Base-by-base conservation (phyloP, 164 flowering plant genomes). In the Chimonanthus salicifolius region DNA sequence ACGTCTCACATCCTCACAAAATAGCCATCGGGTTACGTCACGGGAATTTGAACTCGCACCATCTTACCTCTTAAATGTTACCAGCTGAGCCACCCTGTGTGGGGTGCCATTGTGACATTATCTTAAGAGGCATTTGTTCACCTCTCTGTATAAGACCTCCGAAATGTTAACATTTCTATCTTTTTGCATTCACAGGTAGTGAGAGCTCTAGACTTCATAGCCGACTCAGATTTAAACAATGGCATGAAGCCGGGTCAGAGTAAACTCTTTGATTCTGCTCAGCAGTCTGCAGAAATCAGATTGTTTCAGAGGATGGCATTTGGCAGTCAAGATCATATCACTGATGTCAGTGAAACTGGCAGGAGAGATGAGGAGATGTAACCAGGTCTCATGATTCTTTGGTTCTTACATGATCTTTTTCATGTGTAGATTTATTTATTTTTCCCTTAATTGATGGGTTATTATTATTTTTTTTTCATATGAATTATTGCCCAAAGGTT, bases 191-290 rank as follows among this genome's bases (percentile, higher is more conserved):
- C 49, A 16, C 85, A 94, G 98, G 87, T 94, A 67, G 92, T 86
- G 20, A 83, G 97, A 82, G 93, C 91, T 58, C 83, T 94, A 50
- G 93, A 88, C 60, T 67, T 76, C 71, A 60, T 85, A 64, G 72
- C 49, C 18, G 86, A 81, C 9, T 62, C 83, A 8, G 94, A 94
- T 82, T 81, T 92, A 63, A 81, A 76, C 63, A 94, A 92, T 77
- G 98, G 98, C 51, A 86, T 92, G 88, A 87, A 71, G 81, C 85
- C 90, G 11, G 98, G 98, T 9, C 85, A 94, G 74, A 92, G 97
- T 68, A 84, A 82, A 73, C 72, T 87, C 33, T 88, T 75, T 71
- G 72, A 89, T 78, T 86, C 92, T 4, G 88, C 88, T 8, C 82
- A 84, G 77, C 90, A 87, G 72, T 94, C 96, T 62, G 89, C 80